phyloP scores from a whole-genome alignment of 441 rosid genomes.

The Arabidopsis lyrata region DNA sequence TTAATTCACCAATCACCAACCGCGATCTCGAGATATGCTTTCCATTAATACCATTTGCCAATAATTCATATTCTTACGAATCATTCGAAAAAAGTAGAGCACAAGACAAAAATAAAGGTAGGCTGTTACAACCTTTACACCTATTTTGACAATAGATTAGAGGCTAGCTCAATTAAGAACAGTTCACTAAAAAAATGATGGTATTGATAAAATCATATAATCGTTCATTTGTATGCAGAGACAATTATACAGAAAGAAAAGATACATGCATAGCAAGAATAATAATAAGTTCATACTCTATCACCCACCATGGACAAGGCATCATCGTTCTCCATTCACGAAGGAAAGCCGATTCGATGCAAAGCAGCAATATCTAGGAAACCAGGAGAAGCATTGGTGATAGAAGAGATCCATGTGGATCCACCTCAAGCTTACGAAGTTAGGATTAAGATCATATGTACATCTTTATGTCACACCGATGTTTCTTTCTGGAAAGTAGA shows the following conservation, averaged over 20 bases:
- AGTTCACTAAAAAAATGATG: background rate
- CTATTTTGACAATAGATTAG: background rate
- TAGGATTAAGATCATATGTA: slow-evolving; percentile 71
- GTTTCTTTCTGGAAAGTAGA: slow-evolving; percentile 54
- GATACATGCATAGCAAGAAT: too few relatives aligned
- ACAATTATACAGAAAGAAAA: background rate
- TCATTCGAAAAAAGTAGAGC: background rate
- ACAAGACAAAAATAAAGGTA: background rate
- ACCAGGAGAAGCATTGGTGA: slow-evolving; percentile 58
- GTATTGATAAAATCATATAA: background rate
- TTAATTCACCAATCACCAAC: background rate
- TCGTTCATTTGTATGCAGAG: background rate
- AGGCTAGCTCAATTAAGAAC: background rate
- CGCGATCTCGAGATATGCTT: background rate
- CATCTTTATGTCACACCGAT: slow-evolving; percentile 70
- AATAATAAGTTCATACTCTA: background rate
- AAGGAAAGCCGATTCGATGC: slow-evolving; percentile 41
- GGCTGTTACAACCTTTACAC: background rate
- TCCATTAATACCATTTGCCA: background rate
- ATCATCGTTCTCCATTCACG: slow-evolving; percentile 1
- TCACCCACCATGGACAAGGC: slow-evolving; percentile 31
- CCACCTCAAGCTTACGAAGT: slow-evolving; percentile 77
- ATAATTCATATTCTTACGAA: background rate
- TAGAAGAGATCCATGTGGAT: slow-evolving; percentile 74
- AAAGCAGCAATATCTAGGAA: slow-evolving; percentile 65